These are phyloP conservation scores for Phytophthora pinifolia DNA, from an alignment of 352 stramenopile species.

Conservation along the genomic window DNA sequence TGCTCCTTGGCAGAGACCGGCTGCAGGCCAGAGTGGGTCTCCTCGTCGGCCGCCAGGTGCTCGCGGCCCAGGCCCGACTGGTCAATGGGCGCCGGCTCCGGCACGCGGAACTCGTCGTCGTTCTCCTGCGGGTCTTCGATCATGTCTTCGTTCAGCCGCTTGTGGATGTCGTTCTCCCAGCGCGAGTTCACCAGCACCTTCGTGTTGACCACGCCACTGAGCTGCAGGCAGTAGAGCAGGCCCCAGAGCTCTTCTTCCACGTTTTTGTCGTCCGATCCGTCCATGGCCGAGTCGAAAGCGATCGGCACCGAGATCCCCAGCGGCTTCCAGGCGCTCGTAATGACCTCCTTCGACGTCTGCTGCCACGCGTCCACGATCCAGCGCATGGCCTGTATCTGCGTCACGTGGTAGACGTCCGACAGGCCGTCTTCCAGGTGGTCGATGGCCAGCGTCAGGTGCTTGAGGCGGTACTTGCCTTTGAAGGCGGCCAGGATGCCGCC, in stretches of 20 bases:
- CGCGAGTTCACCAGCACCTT: conserved; percentile 88
- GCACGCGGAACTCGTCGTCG: conserved; percentile 80
- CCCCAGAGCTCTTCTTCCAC: conserved; percentile 87
- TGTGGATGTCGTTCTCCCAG: conserved; percentile 90
- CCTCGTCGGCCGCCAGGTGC: conserved; percentile 41
- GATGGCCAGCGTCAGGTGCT: conserved; percentile 82
- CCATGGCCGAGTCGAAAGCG: conserved; percentile 58
- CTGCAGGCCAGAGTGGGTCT: conserved; percentile 32
- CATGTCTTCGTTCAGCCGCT: conserved; percentile 88
- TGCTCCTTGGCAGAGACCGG: conserved; percentile 72
- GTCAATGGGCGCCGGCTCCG: conserved; percentile 47
- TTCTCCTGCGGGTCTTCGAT: conserved; percentile 84
- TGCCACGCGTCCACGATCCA: conserved; percentile 88
- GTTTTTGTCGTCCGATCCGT: conserved; percentile 75
- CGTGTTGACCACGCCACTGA: conserved; percentile 84
- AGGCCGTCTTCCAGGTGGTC: conserved; percentile 81
- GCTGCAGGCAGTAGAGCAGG: conserved; percentile 82
- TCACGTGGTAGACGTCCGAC: conserved; percentile 79
- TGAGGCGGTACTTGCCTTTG: conserved; percentile 87
- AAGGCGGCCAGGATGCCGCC: conserved; percentile 81
- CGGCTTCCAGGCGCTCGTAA: conserved; percentile 79
- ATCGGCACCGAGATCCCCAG: conserved; percentile 66
- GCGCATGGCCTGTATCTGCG: conserved; percentile 84
- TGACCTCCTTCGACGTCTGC: conserved; percentile 74
- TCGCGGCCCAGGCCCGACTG: conserved; percentile 14